These are phyloP conservation scores for Pestalotiopsis sp. DNA, from an alignment of 2,329 filamentous ascomycete species.

Conservation along the genomic window DNA sequence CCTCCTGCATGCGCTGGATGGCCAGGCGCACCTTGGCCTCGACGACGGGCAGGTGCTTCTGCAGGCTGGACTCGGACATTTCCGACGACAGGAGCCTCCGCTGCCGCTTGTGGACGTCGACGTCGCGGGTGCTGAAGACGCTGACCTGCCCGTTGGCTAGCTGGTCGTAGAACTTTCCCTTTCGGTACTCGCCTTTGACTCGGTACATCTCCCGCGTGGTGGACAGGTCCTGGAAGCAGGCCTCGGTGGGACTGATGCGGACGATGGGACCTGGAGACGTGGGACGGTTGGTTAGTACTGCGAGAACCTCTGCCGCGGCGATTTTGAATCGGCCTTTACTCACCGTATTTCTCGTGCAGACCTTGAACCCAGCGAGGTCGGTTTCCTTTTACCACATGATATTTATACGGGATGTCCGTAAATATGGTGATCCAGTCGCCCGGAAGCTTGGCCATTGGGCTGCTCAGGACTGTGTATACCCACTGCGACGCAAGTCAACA, in stretches of 20 bases:
- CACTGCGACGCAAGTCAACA: neutral
- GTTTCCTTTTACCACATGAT: slow-evolving; percentile 12
- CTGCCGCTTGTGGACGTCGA: slow-evolving; percentile 40
- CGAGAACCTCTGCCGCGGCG: neutral
- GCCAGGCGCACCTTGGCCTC: slow-evolving; percentile 39
- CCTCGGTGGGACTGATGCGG: slow-evolving; percentile 25
- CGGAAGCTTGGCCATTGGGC: slow-evolving; percentile 14
- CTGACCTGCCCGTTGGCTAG: slow-evolving; percentile 23
- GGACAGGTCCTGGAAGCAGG: slow-evolving; percentile 27
- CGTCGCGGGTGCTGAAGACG: slow-evolving; percentile 44
- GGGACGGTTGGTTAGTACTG: neutral
- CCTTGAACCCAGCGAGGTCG: slow-evolving; percentile 4
- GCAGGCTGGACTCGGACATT: slow-evolving; percentile 40
- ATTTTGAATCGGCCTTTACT: neutral
- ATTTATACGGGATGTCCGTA: slow-evolving; percentile 2
- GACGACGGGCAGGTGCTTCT: slow-evolving; percentile 35
- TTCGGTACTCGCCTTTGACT: slow-evolving; percentile 31
- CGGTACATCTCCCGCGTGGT: slow-evolving; percentile 29
- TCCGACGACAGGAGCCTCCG: slow-evolving; percentile 45
- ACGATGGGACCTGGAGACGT: slow-evolving; percentile 18
- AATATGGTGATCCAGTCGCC: slow-evolving; percentile 16
- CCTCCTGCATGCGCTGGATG: slow-evolving; percentile 46
- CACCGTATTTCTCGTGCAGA: slow-evolving; percentile 16
- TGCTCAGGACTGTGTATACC: slow-evolving; percentile 4
- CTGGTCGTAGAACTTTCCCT: slow-evolving; percentile 27